phyloP scores from a whole-genome alignment of 2,329 filamentous ascomycete genomes.

The Alternaria longipes region DNA sequence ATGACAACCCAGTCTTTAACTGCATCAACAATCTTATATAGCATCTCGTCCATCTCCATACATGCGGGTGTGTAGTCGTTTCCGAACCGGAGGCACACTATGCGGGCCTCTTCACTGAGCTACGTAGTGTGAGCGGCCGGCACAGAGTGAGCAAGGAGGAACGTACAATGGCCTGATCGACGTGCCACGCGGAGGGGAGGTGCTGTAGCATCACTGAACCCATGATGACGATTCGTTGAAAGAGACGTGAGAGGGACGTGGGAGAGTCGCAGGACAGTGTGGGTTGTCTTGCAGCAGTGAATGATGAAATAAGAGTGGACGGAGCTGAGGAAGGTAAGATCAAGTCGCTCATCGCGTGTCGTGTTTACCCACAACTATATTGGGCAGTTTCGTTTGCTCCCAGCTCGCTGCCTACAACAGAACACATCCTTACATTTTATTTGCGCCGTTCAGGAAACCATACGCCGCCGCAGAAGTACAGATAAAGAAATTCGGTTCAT shows the following conservation, averaged over 20 bases:
- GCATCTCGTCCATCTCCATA: conserved; percentile 36
- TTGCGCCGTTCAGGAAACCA: neutral
- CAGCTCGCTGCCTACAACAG: neutral
- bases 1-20: conserved; percentile 91
- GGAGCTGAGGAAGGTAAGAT: neutral
- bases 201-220: conserved; percentile 91
- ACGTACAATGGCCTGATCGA: conserved; percentile 83
- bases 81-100: conserved; percentile 90
- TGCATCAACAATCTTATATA: conserved; percentile 33
- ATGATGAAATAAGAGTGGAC: neutral
- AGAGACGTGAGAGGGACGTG: no score
- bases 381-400: neutral
- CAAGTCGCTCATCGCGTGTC: neutral
- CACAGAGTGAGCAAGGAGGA: neutral
- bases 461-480: neutral
- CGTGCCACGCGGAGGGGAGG: conserved; percentile 90
- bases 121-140: neutral
- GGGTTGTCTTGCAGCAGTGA: neutral
- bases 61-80: conserved; percentile 80
- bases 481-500: neutral
- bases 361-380: neutral
- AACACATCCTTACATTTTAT: neutral
- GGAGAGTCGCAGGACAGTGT: no score
- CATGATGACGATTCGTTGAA: conserved; percentile 51
- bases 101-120: conserved; percentile 76